Evolutionary conservation across 352 stramenopile species (phyloP).

Genomic region (Achlya hypogyna): DNA sequence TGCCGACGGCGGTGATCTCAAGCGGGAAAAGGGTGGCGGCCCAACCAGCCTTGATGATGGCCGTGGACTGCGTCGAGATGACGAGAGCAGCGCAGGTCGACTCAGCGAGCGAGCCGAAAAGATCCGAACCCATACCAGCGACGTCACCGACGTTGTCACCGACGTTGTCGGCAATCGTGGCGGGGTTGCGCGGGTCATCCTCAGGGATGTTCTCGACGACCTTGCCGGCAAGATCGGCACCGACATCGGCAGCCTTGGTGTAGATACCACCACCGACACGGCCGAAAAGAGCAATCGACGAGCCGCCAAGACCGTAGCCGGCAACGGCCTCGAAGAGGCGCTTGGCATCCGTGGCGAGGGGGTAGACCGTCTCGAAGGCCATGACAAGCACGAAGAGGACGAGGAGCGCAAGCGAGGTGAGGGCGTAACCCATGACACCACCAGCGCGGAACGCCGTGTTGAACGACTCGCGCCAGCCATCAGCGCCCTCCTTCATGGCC

Average conservation of each 20-base stretch:
- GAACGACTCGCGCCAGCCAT: constrained; percentile 93
- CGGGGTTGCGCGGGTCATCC: constrained; percentile 98
- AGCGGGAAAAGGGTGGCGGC: constrained; percentile 95
- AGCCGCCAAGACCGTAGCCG: constrained; percentile 97
- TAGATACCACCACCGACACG: constrained; percentile 99
- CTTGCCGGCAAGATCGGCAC: constrained; percentile 99
- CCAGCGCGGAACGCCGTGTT: constrained; percentile 97
- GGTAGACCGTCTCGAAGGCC: constrained; percentile 89
- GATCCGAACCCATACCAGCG: constrained; percentile 98
- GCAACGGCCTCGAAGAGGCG: constrained; percentile 94
- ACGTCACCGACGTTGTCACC: constrained; percentile 99
- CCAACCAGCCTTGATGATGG: constrained; percentile 89
- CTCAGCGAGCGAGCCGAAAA: constrained; percentile 98
- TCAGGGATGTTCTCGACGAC: constrained; percentile 98
- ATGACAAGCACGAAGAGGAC: constrained; percentile 96
- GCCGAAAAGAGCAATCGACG: constrained; percentile 98
- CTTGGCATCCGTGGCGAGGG: constrained; percentile 69
- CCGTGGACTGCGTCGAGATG: constrained; percentile 88
- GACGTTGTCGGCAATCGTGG: constrained; percentile 99
- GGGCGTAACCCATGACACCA: constrained; percentile 98
- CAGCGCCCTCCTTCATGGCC: constrained; percentile 89
- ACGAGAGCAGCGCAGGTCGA: constrained; percentile 98
- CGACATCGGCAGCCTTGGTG: constrained; percentile 99
- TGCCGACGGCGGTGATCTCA: constrained; percentile 93
- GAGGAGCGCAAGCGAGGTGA: constrained; percentile 94